A percentile compares a stretch with the other conserved stretches of the same genome.
These are phyloP conservation scores for Lasiosphaeria ovina DNA, from an alignment of 495 filamentous ascomycete genomes.

Conservation along the genomic window DNA sequence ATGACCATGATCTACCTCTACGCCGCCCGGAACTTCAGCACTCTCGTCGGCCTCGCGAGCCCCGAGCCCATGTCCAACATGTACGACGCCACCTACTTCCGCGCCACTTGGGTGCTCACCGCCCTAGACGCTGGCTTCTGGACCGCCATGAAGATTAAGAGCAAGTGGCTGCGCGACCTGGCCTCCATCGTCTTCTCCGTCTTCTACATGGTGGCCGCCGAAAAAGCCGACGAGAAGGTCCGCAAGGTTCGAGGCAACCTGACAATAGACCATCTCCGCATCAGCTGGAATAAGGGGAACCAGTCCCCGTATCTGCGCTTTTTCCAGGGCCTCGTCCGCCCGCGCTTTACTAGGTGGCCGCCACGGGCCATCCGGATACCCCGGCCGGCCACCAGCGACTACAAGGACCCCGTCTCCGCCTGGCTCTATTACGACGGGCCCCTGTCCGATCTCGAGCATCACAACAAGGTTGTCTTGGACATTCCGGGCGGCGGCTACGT, in stretches of 20 bases:
- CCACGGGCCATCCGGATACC: slow-evolving; percentile 82
- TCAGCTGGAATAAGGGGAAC: slow-evolving; percentile 92
- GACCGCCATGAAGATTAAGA: slow-evolving; percentile 90
- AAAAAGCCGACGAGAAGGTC: slow-evolving; percentile 96
- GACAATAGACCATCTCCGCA: slow-evolving; percentile 86
- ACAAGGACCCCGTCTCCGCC: slow-evolving; percentile 76
- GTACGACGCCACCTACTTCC: slow-evolving; percentile 92
- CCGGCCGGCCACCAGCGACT: slow-evolving; percentile 70
- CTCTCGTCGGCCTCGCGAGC: slow-evolving; percentile 84
- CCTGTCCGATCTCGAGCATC: slow-evolving; percentile 68
- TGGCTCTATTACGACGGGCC: slow-evolving; percentile 97
- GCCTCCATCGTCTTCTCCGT: slow-evolving; percentile 76
- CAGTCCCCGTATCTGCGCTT: slow-evolving; percentile 72
- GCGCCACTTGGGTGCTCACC: slow-evolving; percentile 95
- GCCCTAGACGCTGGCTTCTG: slow-evolving; percentile 95
- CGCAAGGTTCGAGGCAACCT: slow-evolving; percentile 80
- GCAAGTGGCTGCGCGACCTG: slow-evolving; percentile 78
- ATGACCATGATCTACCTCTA: slow-evolving; percentile 91
- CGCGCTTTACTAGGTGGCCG: slow-evolving; percentile 72
- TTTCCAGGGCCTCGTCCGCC: slow-evolving; percentile 67
- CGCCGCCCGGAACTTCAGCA: slow-evolving; percentile 85
- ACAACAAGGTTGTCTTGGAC: slow-evolving; percentile 80
- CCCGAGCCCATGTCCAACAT: slow-evolving; percentile 93
- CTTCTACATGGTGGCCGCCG: slow-evolving; percentile 90
- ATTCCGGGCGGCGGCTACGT: slow-evolving; percentile 95